Percentiles rank a stretch among this genome's conserved stretches.
Conservation (phyloP, 176 grass and related monocot genomes). For the Juncus effusus region DNA sequence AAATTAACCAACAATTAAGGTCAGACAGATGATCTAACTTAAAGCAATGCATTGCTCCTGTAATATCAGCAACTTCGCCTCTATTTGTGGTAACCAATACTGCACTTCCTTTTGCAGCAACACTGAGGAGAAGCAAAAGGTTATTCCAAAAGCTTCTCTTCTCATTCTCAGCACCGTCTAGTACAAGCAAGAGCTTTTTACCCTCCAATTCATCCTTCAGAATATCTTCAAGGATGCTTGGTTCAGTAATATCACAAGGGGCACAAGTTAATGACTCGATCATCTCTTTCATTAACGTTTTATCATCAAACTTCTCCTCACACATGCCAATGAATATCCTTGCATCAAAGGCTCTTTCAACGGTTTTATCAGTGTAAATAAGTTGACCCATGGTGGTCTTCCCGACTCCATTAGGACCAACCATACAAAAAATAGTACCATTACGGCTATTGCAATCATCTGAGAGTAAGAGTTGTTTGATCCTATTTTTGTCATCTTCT, state of each 20-base stretch:
- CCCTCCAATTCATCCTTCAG: neutral
- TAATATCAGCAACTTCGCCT: neutral
- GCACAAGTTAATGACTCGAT: neutral
- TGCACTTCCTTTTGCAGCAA: slow-evolving; percentile 6
- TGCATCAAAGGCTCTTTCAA: slow-evolving; percentile 18
- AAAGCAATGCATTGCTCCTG: neutral
- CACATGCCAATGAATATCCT: slow-evolving; percentile 22
- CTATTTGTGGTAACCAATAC: slow-evolving; percentile 17
- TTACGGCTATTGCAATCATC: neutral
- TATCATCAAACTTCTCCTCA: slow-evolving; percentile 5
- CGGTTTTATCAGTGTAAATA: slow-evolving; percentile 18
- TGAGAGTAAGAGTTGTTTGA: neutral
- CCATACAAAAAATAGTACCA: slow-evolving; percentile 6
- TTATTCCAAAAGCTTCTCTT: neutral
- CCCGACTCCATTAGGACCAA: neutral
- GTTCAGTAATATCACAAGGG: neutral
- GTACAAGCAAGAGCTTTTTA: slow-evolving; percentile 20
- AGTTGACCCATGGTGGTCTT: slow-evolving; percentile 27
- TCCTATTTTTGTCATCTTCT: neutral
- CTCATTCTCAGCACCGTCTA: slow-evolving; percentile 29
- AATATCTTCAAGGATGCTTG: slow-evolving; percentile 5
- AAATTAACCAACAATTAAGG: neutral
- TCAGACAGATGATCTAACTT: slow-evolving; percentile 21
- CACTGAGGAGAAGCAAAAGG: neutral
- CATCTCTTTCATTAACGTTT: neutral